Base-by-base conservation (phyloP, 768 basidiomycete species). In the Suillus luteus region DNA sequence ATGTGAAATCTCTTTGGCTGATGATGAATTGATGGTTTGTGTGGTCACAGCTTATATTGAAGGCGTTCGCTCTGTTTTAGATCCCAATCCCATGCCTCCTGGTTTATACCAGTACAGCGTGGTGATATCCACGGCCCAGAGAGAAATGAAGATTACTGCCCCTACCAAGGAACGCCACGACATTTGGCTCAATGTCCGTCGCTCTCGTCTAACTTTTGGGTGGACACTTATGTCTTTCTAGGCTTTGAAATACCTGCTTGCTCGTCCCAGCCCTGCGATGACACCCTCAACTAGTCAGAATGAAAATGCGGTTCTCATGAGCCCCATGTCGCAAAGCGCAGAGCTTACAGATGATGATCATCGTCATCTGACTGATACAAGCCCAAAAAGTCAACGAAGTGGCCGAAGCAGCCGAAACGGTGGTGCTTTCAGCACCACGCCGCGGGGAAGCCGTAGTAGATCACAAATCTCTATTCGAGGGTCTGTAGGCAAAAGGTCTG, bases 131-230 rank as follows among this genome's bases (percentile, higher is more conserved):
- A 97, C 96, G 0, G 91, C 94, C 12, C 92, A 95, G 66, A 84
- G 96, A 63, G 97, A 99, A 78, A 97, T 99, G 88, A 96, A 97
- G 80, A 90, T 99, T 71, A 99, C 97, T n/a, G 95, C 95, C 7
- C 90, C 91, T 2, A 96, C 90, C 9, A 92, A 93, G 73, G 97
- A 99, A 68, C 84, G 96, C 61, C 97, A 99, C 72, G 96, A 99
- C 69, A 95, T 98, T 65, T 99, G 97, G 97, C 80, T 94, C 60
- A 91, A 89, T 76, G 95, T 95, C 75, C 64, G 88, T 80, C 6
- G 44, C 48, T 66, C 59, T 66, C 37, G 8, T 57, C 64, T 63
- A 31, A 62, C 38, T 64, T 62, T 44, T 46, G 49, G 12, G 15
- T 43, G 4, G 59, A 62, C 63, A 37, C 59, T 61, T 66, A 63